These are phyloP conservation scores for Malbranchea zuffiana DNA, from an alignment of 2,329 filamentous ascomycete genomes.

Conservation along the genomic window DNA sequence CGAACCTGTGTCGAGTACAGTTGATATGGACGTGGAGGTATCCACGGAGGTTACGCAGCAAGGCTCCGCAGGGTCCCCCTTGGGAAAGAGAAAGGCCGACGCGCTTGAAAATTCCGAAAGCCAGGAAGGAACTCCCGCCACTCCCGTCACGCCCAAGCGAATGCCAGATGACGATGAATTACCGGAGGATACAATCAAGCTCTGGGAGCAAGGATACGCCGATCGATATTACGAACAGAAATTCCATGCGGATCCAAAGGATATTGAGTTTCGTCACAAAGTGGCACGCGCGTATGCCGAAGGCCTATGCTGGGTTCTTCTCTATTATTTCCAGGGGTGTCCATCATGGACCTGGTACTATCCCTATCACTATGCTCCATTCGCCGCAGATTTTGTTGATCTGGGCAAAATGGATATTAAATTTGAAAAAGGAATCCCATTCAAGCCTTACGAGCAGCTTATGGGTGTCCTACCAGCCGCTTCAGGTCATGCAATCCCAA, in stretches of 20 bases:
- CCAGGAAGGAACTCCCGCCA: constrained; percentile 50
- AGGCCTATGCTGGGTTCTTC: constrained; percentile 85
- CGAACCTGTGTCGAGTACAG: constrained; percentile 10
- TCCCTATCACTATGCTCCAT: constrained; percentile 95
- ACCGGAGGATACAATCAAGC: constrained; percentile 66
- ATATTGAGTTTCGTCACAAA: constrained; percentile 75
- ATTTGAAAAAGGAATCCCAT: constrained; percentile 76
- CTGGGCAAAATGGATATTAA: constrained; percentile 65
- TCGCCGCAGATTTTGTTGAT: constrained; percentile 86
- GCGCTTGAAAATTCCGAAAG: constrained; percentile 50
- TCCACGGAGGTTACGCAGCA: constrained; percentile 17
- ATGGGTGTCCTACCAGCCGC: constrained; percentile 96
- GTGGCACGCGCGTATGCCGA: constrained; percentile 89
- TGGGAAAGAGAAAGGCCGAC: constrained; percentile 55
- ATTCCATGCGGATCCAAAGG: constrained; percentile 70
- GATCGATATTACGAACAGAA: constrained; percentile 97
- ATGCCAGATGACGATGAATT: constrained; percentile 45
- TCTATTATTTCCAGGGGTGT: constrained; percentile 97
- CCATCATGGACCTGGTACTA: constrained; percentile 99
- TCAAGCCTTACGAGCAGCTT: constrained; percentile 87
- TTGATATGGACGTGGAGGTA: constrained; percentile 20
- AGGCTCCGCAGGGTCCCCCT: constrained; percentile 24
- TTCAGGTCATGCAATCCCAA: constrained; percentile 81
- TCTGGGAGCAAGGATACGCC: constrained; percentile 93
- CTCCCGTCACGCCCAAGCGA: constrained; percentile 36